Conservation (phyloP, 306 rosid species). For the Trifolium pratense region DNA sequence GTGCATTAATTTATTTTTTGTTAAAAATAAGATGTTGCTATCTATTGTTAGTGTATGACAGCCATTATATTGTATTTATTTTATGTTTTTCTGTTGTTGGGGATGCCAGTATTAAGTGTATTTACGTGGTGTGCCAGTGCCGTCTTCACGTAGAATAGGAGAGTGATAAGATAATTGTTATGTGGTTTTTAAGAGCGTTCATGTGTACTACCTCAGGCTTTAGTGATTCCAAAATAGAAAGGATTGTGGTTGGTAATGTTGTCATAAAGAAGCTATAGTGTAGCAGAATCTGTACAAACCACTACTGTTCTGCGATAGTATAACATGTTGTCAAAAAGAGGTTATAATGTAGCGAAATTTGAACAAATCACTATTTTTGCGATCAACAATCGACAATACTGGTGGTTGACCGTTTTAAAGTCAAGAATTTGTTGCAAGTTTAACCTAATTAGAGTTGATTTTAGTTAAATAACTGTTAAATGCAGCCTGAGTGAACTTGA, state of each 20-base stretch:
- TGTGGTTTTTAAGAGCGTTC: not conserved
- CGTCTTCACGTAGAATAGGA: not conserved
- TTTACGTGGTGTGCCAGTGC: not conserved
- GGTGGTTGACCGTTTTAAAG: not conserved
- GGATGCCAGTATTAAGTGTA: not conserved
- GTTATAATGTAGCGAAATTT: not conserved
- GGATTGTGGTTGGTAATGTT: not conserved
- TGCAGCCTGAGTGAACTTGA: conserved; percentile 10
- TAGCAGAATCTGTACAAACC: not conserved
- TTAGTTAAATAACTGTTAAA: conserved; percentile 16
- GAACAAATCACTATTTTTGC: not conserved
- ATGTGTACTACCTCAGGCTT: not conserved
- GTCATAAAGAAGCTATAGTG: not conserved
- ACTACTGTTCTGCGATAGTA: not conserved
- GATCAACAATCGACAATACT: not conserved
- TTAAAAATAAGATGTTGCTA: not conserved
- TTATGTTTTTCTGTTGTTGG: not conserved
- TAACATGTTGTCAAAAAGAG: not conserved
- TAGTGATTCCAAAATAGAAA: not conserved
- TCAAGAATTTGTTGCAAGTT: not conserved
- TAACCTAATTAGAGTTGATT: not conserved
- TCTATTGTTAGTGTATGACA: conserved; percentile 1
- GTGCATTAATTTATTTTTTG: not conserved
- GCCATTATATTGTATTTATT: not conserved
- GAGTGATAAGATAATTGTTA: not conserved